Conservation (phyloP, 2,329 filamentous ascomycete genomes). For the Aaosphaeria pasadenensis region DNA sequence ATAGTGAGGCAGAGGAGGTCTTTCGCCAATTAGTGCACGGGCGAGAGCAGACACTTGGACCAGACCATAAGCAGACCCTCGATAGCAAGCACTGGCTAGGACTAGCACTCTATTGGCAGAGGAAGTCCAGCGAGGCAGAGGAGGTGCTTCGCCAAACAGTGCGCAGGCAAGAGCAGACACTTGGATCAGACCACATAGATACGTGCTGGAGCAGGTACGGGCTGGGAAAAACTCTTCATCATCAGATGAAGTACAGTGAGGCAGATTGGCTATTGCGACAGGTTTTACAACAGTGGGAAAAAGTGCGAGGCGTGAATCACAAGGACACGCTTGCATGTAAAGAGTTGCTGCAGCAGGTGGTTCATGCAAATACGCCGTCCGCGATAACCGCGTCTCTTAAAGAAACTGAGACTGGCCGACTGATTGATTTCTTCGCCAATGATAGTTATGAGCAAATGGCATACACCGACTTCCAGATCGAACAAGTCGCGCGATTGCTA, state of each 20-base stretch:
- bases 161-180: background rate
- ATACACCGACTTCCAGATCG: slow-evolving; percentile 6
- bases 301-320: background rate
- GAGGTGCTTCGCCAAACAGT: background rate
- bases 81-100: slow-evolving; percentile 4
- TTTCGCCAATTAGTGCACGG: background rate
- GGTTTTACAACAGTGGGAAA: background rate
- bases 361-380: background rate
- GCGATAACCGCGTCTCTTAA: background rate
- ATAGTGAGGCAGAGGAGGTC: slow-evolving; percentile 2
- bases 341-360: background rate
- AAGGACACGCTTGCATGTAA: background rate
- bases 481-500: slow-evolving; percentile 9
- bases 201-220: background rate
- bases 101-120: background rate
- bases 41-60: background rate
- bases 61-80: slow-evolving; percentile 3
- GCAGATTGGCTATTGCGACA: background rate
- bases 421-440: slow-evolving; percentile 2
- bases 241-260: background rate
- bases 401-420: background rate
- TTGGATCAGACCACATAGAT: slow-evolving; percentile 2
- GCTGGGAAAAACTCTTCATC: background rate
- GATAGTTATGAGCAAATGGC: background rate
- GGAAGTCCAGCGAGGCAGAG: slow-evolving; percentile 1